phyloP scores from a whole-genome alignment of 345 rosid species.

The rapeseed (Brassica napus) region Da-Ae NC_063438.1:8242501-8243000 shows the following conservation, averaged over 20 bases:
- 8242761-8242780: slow-evolving; percentile 30
- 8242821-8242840: not conserved
- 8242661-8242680: not conserved
- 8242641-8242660: slow-evolving; percentile 15
- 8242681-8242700: slow-evolving; percentile 22
- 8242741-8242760: slow-evolving; percentile 27
- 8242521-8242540: no score
- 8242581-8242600: no score
- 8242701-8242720: slow-evolving; percentile 21
- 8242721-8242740: slow-evolving; percentile 19
- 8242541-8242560: no score
- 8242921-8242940: no score
- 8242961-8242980: slow-evolving; percentile 34
- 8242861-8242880: not conserved
- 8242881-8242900: slow-evolving; percentile 22
- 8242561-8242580: no score
- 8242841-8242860: not conserved
- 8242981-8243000: not conserved
- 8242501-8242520: no score
- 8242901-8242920: slow-evolving; percentile 29
- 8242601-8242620: no score
- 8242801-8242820: slow-evolving; percentile 21
- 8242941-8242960: slow-evolving; percentile 27
- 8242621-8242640: not conserved
- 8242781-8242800: not conserved